Evolutionary conservation across 768 basidiomycete genomes (phyloP), one percentile per base, ranked within the genome.

Genomic region (Pulveroboletus ravenelii): DNA sequence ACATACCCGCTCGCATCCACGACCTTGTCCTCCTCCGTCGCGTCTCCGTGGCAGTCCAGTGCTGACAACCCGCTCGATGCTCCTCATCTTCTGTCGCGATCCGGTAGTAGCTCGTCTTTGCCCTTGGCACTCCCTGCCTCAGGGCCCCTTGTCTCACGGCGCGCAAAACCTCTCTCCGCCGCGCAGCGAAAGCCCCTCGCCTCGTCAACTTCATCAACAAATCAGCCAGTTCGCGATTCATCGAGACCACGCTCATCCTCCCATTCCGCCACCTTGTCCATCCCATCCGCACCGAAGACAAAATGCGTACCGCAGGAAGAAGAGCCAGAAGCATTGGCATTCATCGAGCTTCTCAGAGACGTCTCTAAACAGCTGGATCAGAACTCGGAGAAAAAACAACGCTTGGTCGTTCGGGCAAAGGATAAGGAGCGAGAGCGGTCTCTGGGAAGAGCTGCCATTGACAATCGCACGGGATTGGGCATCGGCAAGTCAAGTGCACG

Each of bases 341-440:
- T 66, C 45, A 41, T 64, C 12, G 52, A 60, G 6, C 60, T 67
- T 15, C 62, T 67, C 38, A 54, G 54, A 27, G 53, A 62, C n/a
- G 53, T 56, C 8, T 58, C 56, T 30, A 57, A 37, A 23, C 47
- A 59, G n/a, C 17, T 65, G 15, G 65, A 67, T 25, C 51, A 53
- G 31, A 65, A 69, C 40, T 51, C 66, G 10, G 45, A 45, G 38
- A 62, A 57, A 50, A 67, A 67, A 49, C 60, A 69, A 41, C 53
- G 47, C 13, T 18, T 45, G 17, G 54, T 29, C n/a, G 56, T 39
- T 8, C 51, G 58, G 6, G 45, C 31, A 36, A 53, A 45, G 38
- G 57, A 54, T 25, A 58, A 48, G 31, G 46, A 51, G 6, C 45
- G 47, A 38, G 55, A 46, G 12, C 44, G 32, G 4, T 52, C 54